Evolutionary conservation across 441 rosid genomes (phyloP).

Genomic region (Melastoma candidum): DNA sequence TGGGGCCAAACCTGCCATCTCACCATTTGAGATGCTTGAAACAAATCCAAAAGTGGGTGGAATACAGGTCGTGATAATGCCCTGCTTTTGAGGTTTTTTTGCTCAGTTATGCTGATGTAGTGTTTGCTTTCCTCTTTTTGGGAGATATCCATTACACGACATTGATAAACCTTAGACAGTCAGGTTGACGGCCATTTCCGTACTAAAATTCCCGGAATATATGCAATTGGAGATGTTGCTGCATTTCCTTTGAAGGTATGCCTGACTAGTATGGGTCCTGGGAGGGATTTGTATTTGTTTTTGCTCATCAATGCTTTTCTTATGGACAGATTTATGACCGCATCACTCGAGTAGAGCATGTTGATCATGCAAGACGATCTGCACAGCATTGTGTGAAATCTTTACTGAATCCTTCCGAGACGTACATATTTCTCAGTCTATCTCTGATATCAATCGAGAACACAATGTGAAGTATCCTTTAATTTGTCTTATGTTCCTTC

Average conservation of each 20-base stretch:
- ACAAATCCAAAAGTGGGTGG: constrained; percentile 62
- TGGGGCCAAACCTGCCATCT: constrained; percentile 78
- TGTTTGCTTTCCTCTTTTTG: too few species aligned
- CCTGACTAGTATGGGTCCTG: constrained; percentile 12
- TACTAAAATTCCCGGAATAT: constrained; percentile 77
- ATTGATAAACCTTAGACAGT: constrained; percentile 11
- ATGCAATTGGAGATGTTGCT: constrained; percentile 91
- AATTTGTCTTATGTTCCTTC: constrained; percentile 6
- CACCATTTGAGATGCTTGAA: constrained; percentile 62
- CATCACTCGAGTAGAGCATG: constrained; percentile 77
- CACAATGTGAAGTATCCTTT: constrained; percentile 9
- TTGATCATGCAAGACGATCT: constrained; percentile 85
- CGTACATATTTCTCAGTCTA: constrained; percentile 22
- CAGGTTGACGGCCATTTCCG: constrained; percentile 84
- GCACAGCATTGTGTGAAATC: constrained; percentile 82
- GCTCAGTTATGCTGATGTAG: too few species aligned
- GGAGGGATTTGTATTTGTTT: constrained; percentile 3
- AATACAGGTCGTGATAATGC: constrained; percentile 45
- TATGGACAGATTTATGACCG: constrained; percentile 64
- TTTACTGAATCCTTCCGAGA: constrained; percentile 59
- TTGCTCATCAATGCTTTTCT: constrained; percentile 13
- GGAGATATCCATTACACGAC: too few species aligned
- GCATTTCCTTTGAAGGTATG: constrained; percentile 85
- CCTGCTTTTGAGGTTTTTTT: background rate
- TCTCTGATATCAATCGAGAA: too few species aligned